Base-by-base conservation (phyloP, 1,284 basidiomycete species). In the Sporisorium graminicola region DNA sequence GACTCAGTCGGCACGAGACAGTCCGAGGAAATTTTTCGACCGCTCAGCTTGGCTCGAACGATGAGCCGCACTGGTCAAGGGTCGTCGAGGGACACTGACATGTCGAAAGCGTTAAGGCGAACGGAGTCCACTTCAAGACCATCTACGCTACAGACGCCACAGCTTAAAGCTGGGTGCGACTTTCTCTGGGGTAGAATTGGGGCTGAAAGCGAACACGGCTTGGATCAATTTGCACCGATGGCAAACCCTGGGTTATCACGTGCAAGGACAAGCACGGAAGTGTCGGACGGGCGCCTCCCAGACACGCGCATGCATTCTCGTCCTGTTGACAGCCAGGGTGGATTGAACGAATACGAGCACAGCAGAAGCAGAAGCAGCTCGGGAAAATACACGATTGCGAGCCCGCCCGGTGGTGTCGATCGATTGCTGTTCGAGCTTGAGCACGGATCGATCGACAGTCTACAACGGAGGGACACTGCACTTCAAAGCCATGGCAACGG, bases 21-120 rank as follows among this genome's bases (percentile, higher is more conserved):
- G 5, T 65, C 65, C 1, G 72, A 74, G 26, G 72, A 74, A 47
- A 69, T 74, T 24, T 74, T 74, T 20, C 55, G 66, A 0, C 70
- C 70, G 13, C 54, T 67, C 29, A 66, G 69, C 37, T 33, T 51
- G 42, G 43, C 58, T 13, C 37, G 46, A 3, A 55, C 22, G 16
- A 44, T 49, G 53, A 58, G 56, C 9, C 47, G 46, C 6, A 8
- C 27, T 50, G 49, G 29, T 3, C 7, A 12, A 9, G 49, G 43
- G 12, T 61, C 54, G 8, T 58, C 65, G 8, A 35, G 65, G 31
- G 59, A 67, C 7, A 67, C 65, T 18, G 4, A 31, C 18, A 31
- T 33, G 49, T 50, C 49, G 33, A 35, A 20, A 2, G 22, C 20
- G 22, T 13, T 18, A 12, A 37, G 20, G 20, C 22, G 24, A 1